Percentiles rank a stretch among this genome's conserved stretches.
These are phyloP conservation scores for Plectranthus barbatus DNA, from an alignment of 257 asterid genomes.

Conservation along the genomic window DNA sequence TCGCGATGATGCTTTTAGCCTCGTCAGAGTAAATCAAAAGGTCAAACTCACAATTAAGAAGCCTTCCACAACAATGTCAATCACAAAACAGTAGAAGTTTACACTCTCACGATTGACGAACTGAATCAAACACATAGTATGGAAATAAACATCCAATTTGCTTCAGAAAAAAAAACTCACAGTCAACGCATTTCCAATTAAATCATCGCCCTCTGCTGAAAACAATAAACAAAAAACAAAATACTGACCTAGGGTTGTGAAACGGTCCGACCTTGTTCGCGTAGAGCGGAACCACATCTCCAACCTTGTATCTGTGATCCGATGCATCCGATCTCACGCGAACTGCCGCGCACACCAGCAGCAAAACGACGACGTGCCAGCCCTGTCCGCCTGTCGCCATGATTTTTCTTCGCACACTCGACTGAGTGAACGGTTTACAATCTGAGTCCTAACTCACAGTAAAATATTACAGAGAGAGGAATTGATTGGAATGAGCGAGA, in stretches of 20 bases:
- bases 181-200: neutral
- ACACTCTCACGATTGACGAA: neutral
- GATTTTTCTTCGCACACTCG: neutral
- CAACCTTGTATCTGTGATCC: conserved; percentile 66
- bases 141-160: neutral
- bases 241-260: conserved; percentile 55
- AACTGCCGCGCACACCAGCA: conserved; percentile 20
- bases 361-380: conserved; percentile 25
- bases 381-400: conserved; percentile 24
- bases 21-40: neutral
- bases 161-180: neutral
- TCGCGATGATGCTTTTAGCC: neutral
- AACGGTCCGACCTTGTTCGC: conserved; percentile 92
- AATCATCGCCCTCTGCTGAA: too few species aligned
- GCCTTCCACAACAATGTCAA: conserved; percentile 4
- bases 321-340: conserved; percentile 54
- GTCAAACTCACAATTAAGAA: neutral
- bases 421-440: neutral
- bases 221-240: neutral
- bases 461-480: neutral
- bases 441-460: conserved; percentile 1
- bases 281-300: conserved; percentile 70
- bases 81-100: neutral
- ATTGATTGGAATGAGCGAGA: neutral
- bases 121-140: neutral